These are phyloP conservation scores for Simmondsia chinensis DNA, from an alignment of 148 eudicot genomes.

Conservation along the genomic window DNA sequence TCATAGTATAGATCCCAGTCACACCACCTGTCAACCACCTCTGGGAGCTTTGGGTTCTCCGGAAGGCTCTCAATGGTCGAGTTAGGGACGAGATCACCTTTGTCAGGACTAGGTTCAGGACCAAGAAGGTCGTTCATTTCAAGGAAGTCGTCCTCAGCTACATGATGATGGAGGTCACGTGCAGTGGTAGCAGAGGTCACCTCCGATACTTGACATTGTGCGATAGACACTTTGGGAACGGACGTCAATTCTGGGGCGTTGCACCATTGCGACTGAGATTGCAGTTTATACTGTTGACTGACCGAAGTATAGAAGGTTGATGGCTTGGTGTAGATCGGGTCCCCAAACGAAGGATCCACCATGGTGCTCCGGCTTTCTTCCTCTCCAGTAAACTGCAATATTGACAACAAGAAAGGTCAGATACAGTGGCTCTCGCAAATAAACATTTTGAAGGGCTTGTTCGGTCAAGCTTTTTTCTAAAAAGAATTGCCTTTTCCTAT, in stretches of 20 bases:
- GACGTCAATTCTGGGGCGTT: constrained; percentile 16
- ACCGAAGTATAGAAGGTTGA: constrained; percentile 6
- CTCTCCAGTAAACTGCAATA: constrained; percentile 24
- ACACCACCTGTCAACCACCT: constrained; percentile 38
- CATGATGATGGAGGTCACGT: constrained; percentile 6
- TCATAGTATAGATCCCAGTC: constrained; percentile 49
- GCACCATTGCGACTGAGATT: constrained; percentile 15
- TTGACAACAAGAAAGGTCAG: constrained; percentile 1
- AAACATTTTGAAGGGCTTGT: background rate
- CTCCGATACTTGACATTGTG: constrained; percentile 27
- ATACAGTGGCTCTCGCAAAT: background rate
- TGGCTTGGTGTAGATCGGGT: constrained; percentile 9
- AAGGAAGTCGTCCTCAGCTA: constrained; percentile 35
- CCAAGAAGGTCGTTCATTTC: constrained; percentile 77
- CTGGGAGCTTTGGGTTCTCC: constrained; percentile 20
- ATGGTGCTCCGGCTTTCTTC: constrained; percentile 22
- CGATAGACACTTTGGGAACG: too few relatives aligned
- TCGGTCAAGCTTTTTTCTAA: background rate
- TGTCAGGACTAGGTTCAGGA: constrained; percentile 28
- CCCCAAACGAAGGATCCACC: constrained; percentile 16
- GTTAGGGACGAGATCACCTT: constrained; percentile 27
- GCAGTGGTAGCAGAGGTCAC: constrained; percentile 24
- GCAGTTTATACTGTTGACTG: constrained; percentile 15
- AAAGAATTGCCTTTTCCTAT: background rate
- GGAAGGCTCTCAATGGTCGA: constrained; percentile 12